Evolutionary conservation across 345 rosid species (phyloP).

Genomic region (Noccaea bulbosa): DNA sequence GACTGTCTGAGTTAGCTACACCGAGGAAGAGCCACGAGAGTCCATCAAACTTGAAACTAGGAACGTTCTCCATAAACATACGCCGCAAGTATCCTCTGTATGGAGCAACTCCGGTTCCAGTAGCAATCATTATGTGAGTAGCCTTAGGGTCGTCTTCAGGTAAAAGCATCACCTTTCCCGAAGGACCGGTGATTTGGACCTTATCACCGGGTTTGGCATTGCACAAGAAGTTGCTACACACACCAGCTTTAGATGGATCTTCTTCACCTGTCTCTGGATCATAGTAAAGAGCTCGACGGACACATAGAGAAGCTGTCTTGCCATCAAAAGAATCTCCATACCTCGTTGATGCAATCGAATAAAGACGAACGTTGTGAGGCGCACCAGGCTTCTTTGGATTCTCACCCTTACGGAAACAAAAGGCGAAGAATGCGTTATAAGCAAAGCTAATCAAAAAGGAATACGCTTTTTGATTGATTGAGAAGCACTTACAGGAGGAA

Average conservation of each 20-base stretch:
- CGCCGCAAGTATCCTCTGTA: conserved; percentile 91
- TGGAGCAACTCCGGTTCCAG: conserved; percentile 97
- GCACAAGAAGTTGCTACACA: conserved; percentile 95
- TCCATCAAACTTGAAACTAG: conserved; percentile 77
- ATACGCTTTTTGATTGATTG: background rate
- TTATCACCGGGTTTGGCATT: conserved; percentile 91
- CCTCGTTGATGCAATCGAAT: conserved; percentile 93
- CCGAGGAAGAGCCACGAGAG: conserved; percentile 99
- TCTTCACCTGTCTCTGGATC: conserved; percentile 94
- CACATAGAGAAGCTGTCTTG: conserved; percentile 87
- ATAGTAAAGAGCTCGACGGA: conserved; percentile 93
- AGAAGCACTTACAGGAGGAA: conserved; percentile 85
- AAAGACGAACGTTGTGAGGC: conserved; percentile 90
- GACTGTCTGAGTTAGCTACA: conserved; percentile 94
- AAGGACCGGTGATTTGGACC: conserved; percentile 85
- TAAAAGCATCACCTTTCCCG: conserved; percentile 97
- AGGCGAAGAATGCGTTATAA: background rate
- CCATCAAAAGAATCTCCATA: conserved; percentile 96
- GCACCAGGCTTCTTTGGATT: conserved; percentile 93
- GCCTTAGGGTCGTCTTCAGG: conserved; percentile 85
- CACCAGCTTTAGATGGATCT: conserved; percentile 87
- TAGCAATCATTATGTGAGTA: conserved; percentile 96
- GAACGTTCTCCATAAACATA: conserved; percentile 94
- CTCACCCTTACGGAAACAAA: conserved; percentile 89
- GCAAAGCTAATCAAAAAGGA: background rate